Conservation (phyloP, 23 red algal species). For the Gracilariopsis chorda region DNA sequence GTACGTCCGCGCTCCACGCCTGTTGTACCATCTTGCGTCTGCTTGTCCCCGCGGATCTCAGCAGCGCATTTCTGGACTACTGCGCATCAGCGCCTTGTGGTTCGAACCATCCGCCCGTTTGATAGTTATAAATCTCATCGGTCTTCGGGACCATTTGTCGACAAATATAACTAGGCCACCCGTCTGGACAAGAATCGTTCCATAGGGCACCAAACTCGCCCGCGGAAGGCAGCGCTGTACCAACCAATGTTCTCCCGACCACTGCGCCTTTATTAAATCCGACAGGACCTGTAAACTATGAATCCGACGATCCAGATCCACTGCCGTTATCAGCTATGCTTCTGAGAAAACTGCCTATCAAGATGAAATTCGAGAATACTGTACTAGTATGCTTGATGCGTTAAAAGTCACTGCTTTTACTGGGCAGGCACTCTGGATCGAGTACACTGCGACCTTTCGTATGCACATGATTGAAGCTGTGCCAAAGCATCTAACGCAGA, state of each 20-base stretch:
- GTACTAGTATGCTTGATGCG: background rate
- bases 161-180: background rate
- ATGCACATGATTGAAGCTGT: background rate
- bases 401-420: background rate
- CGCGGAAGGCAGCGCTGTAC: background rate
- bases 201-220: background rate
- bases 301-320: too few relatives aligned
- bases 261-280: background rate
- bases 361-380: background rate
- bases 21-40: too few relatives aligned
- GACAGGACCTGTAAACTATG: too few relatives aligned
- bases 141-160: background rate
- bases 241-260: background rate
- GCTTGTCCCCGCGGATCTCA: too few relatives aligned
- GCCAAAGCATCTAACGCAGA: background rate
- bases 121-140: constrained; percentile 20
- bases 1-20: too few relatives aligned
- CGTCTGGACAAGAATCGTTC: background rate
- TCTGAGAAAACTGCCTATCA: too few relatives aligned
- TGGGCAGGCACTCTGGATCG: background rate
- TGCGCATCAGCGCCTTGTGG: background rate
- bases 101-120: background rate
- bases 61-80: background rate
- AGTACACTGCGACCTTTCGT: background rate
- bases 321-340: too few relatives aligned